Evolutionary conservation across 805 yeast species (phyloP).

Genomic region (Candida sonorensis): DNA sequence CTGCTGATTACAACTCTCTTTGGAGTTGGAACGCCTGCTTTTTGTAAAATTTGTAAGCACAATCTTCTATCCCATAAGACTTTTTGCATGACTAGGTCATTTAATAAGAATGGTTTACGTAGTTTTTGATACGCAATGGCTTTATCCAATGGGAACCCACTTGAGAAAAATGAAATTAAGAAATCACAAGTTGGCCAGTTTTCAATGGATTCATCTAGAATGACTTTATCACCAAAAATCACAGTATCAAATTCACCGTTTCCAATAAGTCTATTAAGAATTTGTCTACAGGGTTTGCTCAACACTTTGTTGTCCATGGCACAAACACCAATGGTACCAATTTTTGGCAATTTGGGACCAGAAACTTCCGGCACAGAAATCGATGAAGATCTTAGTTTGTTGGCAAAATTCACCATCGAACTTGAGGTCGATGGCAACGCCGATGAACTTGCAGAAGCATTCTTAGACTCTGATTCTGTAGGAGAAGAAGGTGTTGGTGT

Average conservation of each 20-base stretch:
- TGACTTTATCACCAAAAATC: constrained; percentile 95
- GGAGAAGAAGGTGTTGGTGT: constrained; percentile 4
- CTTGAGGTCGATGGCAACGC: constrained; percentile 10
- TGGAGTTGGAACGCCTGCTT: constrained; percentile 86
- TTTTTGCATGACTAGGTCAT: constrained; percentile 87
- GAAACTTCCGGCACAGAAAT: constrained; percentile 32
- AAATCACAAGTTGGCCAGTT: constrained; percentile 99
- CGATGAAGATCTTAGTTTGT: constrained; percentile 24
- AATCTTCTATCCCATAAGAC: constrained; percentile 96
- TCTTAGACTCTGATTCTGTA: constrained; percentile 1
- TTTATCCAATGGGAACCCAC: constrained; percentile 93
- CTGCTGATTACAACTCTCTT: constrained; percentile 81
- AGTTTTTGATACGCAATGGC: constrained; percentile 87
- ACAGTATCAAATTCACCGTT: constrained; percentile 95
- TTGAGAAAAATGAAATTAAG: constrained; percentile 86
- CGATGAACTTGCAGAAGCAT: constrained; percentile 3
- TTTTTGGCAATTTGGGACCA: constrained; percentile 52
- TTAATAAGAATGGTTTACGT: constrained; percentile 83
- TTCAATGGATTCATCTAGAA: constrained; percentile 85
- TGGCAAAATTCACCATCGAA: constrained; percentile 6
- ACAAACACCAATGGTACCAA: constrained; percentile 96
- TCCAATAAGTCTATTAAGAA: constrained; percentile 78
- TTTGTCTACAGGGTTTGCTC: constrained; percentile 91
- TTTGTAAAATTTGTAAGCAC: constrained; percentile 71
- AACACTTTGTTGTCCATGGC: constrained; percentile 98